Evolutionary conservation across 2,329 filamentous ascomycete species (phyloP).

Genomic region (Nemania diffusa): DNA sequence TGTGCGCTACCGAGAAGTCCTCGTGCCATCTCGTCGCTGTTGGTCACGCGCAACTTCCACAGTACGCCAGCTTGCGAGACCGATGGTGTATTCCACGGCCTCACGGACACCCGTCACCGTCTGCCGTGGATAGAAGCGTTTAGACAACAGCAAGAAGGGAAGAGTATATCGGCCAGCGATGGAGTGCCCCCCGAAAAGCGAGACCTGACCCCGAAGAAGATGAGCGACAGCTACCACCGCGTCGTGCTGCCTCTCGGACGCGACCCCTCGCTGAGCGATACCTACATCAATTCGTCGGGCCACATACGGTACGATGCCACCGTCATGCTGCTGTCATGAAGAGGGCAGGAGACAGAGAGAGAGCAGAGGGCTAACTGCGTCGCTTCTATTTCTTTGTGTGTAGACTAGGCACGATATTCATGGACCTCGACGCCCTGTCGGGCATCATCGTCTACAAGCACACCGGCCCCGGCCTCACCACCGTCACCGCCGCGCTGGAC

Average conservation of each 20-base stretch:
- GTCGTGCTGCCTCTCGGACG: conserved; percentile 76
- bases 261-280: conserved; percentile 81
- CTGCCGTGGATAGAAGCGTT: conserved; percentile 78
- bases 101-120: conserved; percentile 50
- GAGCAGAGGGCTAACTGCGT: not conserved
- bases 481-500: conserved; percentile 61
- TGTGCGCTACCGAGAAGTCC: no score
- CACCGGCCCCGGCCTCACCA: conserved; percentile 65
- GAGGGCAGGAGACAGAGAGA: not conserved
- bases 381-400: not conserved
- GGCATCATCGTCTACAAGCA: conserved; percentile 80
- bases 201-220: conserved; percentile 72
- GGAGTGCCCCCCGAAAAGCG: conserved; percentile 55
- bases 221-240: conserved; percentile 76
- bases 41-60: conserved; percentile 39
- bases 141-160: conserved; percentile 61
- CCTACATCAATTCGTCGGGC: conserved; percentile 79
- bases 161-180: conserved; percentile 43
- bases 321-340: not conserved
- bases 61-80: conserved; percentile 43
- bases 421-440: conserved; percentile 82
- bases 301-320: conserved; percentile 69
- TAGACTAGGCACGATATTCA: conserved; percentile 77
- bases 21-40: not conserved
- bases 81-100: conserved; percentile 53